Base-by-base conservation (phyloP, 495 filamentous ascomycete species). In the Rostrohypoxylon terebratum region DNA sequence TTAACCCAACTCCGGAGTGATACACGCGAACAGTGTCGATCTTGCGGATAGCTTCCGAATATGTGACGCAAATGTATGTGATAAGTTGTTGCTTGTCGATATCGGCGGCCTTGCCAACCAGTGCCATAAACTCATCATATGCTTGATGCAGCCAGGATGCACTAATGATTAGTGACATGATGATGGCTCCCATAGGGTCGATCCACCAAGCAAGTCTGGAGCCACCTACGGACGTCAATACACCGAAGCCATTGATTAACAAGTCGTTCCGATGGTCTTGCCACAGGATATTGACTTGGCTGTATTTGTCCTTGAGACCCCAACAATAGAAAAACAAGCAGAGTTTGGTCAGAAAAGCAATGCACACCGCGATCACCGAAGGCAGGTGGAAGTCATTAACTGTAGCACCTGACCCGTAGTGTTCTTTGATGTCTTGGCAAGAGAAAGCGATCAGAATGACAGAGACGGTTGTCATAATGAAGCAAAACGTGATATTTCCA, bases 401-500 rank as follows among this genome's bases (percentile, higher is more conserved):
- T 4, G 68, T 75, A 11, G 80, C 75, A 16, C 79, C 84, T 42
- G 71, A 63, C 47, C 81, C 83, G 20, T 78, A 77, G 8, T 82
- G 81, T 53, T 83, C 80, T 16, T 75, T 57, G 7, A 99, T 83
- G 38, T 96, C 91, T 21, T 89, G 86, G 28, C 88, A 83, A 0
- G 94, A 94, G 78, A 97, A 91, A 45, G 95, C 94, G 68, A 99
- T 93, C 21, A 99, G 85, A 79, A 98, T 92, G 70, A 93, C 85
- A 2, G 94, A 97, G 16, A 99, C 95, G 50, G 93, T 84, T 51
- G 88, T 92, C 96, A 99, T 99, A 74, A 99, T 85, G 82, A 96
- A 97, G 82, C 95, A 97, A 85, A 99, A 99, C 69, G 91, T 89
- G 73, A 99, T 98, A 76, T 98, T 99, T 50, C 96, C 96, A 1